Base-by-base conservation (phyloP, 2,329 filamentous ascomycete genomes). In the Didymella sp. region DNA sequence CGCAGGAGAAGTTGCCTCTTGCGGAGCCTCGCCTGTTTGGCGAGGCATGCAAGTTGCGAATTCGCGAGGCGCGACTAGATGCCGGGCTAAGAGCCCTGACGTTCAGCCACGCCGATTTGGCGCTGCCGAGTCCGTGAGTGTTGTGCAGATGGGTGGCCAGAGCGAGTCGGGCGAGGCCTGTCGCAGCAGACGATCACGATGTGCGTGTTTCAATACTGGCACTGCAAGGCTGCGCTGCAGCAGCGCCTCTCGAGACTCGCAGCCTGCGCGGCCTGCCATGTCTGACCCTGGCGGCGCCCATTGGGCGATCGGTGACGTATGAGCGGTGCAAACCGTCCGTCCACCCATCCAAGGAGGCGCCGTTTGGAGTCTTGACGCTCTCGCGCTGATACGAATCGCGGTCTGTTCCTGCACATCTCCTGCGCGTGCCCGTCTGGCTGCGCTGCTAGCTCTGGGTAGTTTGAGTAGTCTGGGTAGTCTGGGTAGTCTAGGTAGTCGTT, bases 261-360 rank as follows among this genome's bases (percentile, higher is more conserved):
- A n/a, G n/a, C n/a, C n/a, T 12, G 27, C 6, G 43, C 42, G 43
- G 35, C 15, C 37, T 24, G 50, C 30, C 21, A 27, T n/a, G 43
- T 33, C 27, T 46, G 43, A 37, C 47, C 30, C 30, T 13, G 44
- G 11, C 24, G 11, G 8, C 24, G 13, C 13, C 21, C 17, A 37
- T 35, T 43, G 38, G 38, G 19, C 44, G 44, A 9, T n/a, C 24
- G 15, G 54, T 57, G 54, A 57, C 54, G 54, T 57, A 41, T 30
- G 15, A 44, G 33, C 28, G 37, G 37, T 47, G 21, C 33, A n/a
- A 17, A 9, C 17, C 22, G 43, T 33, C 30, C 43, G 28, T 24
- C 35, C 30, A 43, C n/a, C n/a, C n/a, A n/a, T n/a, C n/a, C n/a
- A 15, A 37, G 51, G 44, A 48, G 51, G 44, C 38, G 37, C 35